Percentiles rank a stretch among this genome's conserved stretches.
phyloP scores from a whole-genome alignment of 2,329 filamentous ascomycete species.

The Fusarium robinianum region DNA sequence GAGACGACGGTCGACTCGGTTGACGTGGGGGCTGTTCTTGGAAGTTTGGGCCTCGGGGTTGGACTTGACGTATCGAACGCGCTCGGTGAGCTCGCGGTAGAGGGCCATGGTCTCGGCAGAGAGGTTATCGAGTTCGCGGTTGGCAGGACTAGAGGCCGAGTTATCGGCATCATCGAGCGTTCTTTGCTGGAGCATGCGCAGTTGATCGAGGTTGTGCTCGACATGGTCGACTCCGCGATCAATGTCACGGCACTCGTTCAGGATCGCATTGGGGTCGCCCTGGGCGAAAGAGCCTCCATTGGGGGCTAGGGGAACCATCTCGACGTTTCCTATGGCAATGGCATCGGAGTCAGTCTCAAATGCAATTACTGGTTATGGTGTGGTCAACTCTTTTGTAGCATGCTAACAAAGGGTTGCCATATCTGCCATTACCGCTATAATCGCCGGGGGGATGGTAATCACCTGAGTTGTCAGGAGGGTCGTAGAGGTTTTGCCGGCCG shows the following conservation, averaged over 20 bases:
- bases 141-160: conserved; percentile 65
- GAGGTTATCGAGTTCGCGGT: conserved; percentile 72
- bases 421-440: conserved; percentile 40
- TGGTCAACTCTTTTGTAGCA: background rate
- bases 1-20: conserved; percentile 76
- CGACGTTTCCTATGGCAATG: conserved; percentile 57
- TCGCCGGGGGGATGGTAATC: conserved; percentile 38
- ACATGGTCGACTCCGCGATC: conserved; percentile 77
- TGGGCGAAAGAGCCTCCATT: conserved; percentile 53
- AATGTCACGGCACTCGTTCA: conserved; percentile 84
- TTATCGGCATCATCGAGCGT: conserved; percentile 77
- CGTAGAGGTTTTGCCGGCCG: conserved; percentile 62
- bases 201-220: conserved; percentile 70
- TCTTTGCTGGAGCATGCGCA: conserved; percentile 71
- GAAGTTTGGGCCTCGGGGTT: conserved; percentile 74
- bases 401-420: conserved; percentile 33
- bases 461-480: conserved; percentile 51
- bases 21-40: conserved; percentile 79
- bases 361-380: conserved; percentile 1
- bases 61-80: conserved; percentile 81
- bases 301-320: conserved; percentile 70
- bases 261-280: conserved; percentile 72
- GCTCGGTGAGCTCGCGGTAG: conserved; percentile 78
- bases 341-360: conserved; percentile 21
- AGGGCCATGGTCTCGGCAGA: conserved; percentile 80